Evolutionary conservation across 2,329 filamentous ascomycete species (phyloP).

Genomic region (Penicillium olsonii): DNA sequence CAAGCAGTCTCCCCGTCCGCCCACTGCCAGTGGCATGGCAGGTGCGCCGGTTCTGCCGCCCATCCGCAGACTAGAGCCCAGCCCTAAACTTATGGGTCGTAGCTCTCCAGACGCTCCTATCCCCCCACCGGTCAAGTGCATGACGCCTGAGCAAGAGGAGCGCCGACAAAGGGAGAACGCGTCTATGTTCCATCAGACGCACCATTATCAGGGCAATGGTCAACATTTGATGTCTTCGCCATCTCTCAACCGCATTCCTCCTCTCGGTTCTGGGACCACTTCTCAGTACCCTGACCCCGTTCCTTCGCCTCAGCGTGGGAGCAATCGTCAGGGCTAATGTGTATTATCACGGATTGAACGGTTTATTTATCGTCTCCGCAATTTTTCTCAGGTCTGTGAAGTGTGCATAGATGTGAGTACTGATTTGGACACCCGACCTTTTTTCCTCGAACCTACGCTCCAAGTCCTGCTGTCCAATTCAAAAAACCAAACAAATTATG

Average conservation of each 20-base stretch:
- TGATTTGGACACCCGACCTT: background rate
- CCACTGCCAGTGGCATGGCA: constrained; percentile 36
- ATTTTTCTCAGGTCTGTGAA: background rate
- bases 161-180: constrained; percentile 42
- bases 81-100: constrained; percentile 47
- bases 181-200: constrained; percentile 23
- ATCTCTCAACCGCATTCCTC: constrained; percentile 34
- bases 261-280: constrained; percentile 30
- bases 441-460: background rate
- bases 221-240: constrained; percentile 35
- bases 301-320: constrained; percentile 19
- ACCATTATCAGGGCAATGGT: constrained; percentile 23
- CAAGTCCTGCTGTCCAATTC: background rate
- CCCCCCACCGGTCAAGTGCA: constrained; percentile 44
- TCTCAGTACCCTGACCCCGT: constrained; percentile 27
- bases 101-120: constrained; percentile 46
- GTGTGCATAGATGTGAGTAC: background rate
- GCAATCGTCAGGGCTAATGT: constrained; percentile 11
- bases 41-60: constrained; percentile 42
- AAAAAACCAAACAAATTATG: background rate
- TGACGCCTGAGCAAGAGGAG: constrained; percentile 47
- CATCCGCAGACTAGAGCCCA: constrained; percentile 44
- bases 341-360: background rate
- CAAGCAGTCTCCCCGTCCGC: constrained; percentile 46
- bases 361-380: background rate